Conservation (phyloP, 164 flowering plant genomes). For the Kingdonia uniflora region DNA sequence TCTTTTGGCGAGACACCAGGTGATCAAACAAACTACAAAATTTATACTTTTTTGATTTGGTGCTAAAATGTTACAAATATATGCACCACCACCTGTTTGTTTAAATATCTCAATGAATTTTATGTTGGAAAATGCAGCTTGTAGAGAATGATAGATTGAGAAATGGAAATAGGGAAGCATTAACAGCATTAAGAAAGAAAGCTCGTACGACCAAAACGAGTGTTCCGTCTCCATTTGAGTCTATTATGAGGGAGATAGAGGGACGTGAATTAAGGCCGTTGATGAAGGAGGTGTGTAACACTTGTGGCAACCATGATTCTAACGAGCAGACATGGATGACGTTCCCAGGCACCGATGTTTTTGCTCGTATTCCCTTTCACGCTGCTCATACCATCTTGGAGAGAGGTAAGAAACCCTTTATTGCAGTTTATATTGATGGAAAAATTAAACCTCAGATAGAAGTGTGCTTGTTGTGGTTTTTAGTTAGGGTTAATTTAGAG, state of each 20-base stretch:
- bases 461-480: no score
- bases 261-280: slow-evolving; percentile 41
- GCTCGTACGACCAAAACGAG: slow-evolving; percentile 79
- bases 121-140: slow-evolving; percentile 28
- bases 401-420: slow-evolving; percentile 31
- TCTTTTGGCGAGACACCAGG: slow-evolving; percentile 76
- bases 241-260: slow-evolving; percentile 64
- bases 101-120: background rate
- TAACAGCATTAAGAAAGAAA: slow-evolving; percentile 69
- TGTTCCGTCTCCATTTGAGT: slow-evolving; percentile 68
- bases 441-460: no score
- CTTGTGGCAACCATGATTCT: slow-evolving; percentile 76
- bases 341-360: slow-evolving; percentile 80
- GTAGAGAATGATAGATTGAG: slow-evolving; percentile 76
- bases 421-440: no score
- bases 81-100: background rate
- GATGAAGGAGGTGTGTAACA: slow-evolving; percentile 72
- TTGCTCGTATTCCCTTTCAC: slow-evolving; percentile 80
- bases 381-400: slow-evolving; percentile 84
- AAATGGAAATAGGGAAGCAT: slow-evolving; percentile 83
- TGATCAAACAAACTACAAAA: slow-evolving; percentile 6
- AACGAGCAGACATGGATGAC: slow-evolving; percentile 72
- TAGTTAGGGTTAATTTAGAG: no score
- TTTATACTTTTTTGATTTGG: background rate
- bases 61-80: background rate